Evolutionary conservation across 331 rosid genomes (phyloP).

Genomic region (Cydonia oblonga): DNA sequence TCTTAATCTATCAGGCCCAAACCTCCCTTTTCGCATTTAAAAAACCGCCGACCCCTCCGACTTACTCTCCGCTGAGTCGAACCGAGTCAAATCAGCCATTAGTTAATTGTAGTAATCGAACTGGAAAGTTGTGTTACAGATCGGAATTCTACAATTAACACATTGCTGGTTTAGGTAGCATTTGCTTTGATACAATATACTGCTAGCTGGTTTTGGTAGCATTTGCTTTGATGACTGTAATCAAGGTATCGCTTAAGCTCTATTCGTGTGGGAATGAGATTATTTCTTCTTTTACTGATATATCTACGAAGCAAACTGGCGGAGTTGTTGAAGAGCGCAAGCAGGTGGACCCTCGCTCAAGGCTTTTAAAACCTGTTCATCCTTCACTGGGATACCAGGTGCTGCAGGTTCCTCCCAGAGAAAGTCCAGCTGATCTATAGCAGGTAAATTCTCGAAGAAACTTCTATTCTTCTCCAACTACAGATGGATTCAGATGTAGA

Average conservation of each 20-base stretch:
- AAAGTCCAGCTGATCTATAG: conserved; percentile 24
- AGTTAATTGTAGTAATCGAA: conserved; percentile 33
- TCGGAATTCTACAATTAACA: too few relatives aligned
- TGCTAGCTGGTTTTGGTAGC: too few relatives aligned
- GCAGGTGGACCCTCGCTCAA: conserved; percentile 14
- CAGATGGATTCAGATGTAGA: conserved; percentile 26
- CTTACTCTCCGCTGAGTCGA: too few relatives aligned
- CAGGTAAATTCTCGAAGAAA: conserved; percentile 21
- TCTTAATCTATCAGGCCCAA: too few relatives aligned
- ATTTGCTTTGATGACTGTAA: conserved; percentile 66
- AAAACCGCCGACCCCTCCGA: too few relatives aligned
- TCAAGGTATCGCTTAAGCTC: conserved; percentile 47
- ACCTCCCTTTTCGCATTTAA: too few relatives aligned
- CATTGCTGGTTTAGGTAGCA: too few relatives aligned
- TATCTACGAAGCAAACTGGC: conserved; percentile 15
- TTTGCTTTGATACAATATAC: conserved; percentile 73
- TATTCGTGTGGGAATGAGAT: too few relatives aligned
- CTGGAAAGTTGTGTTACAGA: too few relatives aligned
- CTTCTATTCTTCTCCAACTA: conserved; percentile 6
- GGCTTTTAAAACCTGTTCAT: conserved; percentile 15
- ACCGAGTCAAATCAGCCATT: too few relatives aligned
- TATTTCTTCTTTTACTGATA: too few relatives aligned
- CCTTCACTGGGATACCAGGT: conserved; percentile 16
- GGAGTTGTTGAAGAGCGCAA: conserved; percentile 15
- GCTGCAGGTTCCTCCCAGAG: conserved; percentile 18